Base-by-base conservation (phyloP, 1,284 basidiomycete species). In the Neolentinus lepideus region DNA sequence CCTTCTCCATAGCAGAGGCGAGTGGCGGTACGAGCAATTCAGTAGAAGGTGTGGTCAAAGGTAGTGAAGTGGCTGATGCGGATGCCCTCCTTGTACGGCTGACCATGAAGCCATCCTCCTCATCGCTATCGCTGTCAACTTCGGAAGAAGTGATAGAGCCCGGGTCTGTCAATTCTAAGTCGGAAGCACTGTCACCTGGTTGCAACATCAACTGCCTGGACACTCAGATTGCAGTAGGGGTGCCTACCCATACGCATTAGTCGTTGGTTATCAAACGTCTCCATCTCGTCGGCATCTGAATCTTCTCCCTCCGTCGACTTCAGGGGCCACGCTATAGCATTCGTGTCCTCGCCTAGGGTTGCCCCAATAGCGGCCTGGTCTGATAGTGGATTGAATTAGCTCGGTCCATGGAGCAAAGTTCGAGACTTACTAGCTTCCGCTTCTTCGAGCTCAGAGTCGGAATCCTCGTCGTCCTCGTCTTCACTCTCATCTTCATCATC, bases 321-420 rank as follows among this genome's bases (percentile, higher is more conserved):
- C 38, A 65, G 63, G 2, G 88, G 87, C 88, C 85, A 90, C 45
- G 88, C 73, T 33, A 88, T 72, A 0, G 85, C 88, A 65, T 90
- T 88, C 1, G 83, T 81, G 52, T 77, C 79, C 21, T 71, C 63
- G 21, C 88, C 88, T 43, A 90, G 68, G 29, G 71, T 68, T 46
- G 70, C 69, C 53, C 78, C 69, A 64, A 66, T 73, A 62, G 67
- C 78, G 71, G 63, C 70, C 77, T 85, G 67, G 38, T 64, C 68
- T 69, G 60, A 51, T 56, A 24, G 46, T 11, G n/a, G 24, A n/a
- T 26, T 4, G 27, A 27, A n/a, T 43, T 11, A 25, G 22, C 2
- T 1, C 16, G 3, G 46, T 31, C n/a, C 19, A 19, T 3, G n/a
- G n/a, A n/a, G n/a, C n/a, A n/a, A n/a, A 24, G 6, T 10, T 22